Evolutionary conservation across 2,329 filamentous ascomycete genomes (phyloP).

Genomic region (Exutisphaerella laricina): DNA sequence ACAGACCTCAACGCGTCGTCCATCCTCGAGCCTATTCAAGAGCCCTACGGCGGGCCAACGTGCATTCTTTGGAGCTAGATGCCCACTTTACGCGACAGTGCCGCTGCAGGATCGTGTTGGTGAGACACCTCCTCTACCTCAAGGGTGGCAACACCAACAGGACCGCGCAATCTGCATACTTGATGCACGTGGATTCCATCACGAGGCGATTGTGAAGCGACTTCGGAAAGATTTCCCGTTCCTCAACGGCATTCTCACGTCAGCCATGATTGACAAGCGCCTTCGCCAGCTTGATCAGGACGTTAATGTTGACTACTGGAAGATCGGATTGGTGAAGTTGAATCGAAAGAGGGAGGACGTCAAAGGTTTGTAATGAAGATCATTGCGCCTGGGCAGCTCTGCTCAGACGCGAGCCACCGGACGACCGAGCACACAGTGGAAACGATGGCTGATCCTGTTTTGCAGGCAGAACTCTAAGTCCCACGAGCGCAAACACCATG

Average conservation of each 20-base stretch:
- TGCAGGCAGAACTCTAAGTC: no score
- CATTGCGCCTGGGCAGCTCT: no score
- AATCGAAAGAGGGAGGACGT: no score
- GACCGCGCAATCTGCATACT: constrained; percentile 35
- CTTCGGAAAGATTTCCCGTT: constrained; percentile 30
- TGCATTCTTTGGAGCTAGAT: no score
- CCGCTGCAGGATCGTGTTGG: constrained; percentile 22
- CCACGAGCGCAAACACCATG: no score
- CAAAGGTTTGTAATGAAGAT: no score
- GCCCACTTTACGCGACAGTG: constrained; percentile 8
- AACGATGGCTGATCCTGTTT: no score
- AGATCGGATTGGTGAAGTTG: constrained; percentile 3
- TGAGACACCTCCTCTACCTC: constrained; percentile 29
- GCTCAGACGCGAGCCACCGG: no score
- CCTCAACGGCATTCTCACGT: constrained; percentile 26
- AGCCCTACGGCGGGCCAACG: no score
- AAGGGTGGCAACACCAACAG: constrained; percentile 27
- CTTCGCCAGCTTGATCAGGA: constrained; percentile 33
- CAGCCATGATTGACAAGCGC: constrained; percentile 33
- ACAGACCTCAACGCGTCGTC: no score
- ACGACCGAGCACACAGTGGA: no score
- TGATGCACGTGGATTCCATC: constrained; percentile 28
- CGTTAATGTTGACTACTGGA: constrained; percentile 31
- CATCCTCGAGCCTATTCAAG: no score
- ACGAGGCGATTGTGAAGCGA: constrained; percentile 28